Evolutionary conservation across 495 filamentous ascomycete species (phyloP), one percentile per base, ranked within the genome.

Genomic region (Daldinia decipiens): DNA sequence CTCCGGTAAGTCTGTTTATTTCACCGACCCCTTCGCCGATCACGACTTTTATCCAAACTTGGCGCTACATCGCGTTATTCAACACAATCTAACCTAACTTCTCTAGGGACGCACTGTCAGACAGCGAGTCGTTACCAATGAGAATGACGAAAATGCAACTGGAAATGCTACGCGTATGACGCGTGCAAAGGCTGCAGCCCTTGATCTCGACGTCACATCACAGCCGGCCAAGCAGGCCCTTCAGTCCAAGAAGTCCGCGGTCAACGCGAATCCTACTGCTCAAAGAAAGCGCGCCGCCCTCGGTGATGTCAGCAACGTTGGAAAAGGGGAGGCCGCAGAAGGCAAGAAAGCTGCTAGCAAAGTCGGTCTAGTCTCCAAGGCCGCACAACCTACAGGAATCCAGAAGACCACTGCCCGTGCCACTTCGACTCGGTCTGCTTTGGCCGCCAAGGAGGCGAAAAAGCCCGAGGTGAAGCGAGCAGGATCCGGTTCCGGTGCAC

Each of bases 301-400:
- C 19, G 93, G 93, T 27, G 95, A 99, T 84, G 90, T 97, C 66
- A 98, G 94, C 86, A 99, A 99, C 83, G 92, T 97, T 57, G 87
- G 87, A 62, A 97, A 97, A 81, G 83, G 79, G 24, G 92, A 94
- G 13, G 81, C 68, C 40, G 82, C 77, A 5, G 92, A 93, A 26
- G 87, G 82, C 31, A 95, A 97, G 87, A 97, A 96, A 83, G 34
- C 68, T 21, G 73, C 79, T 34, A 80, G 74, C 57, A 91, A 91
- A 78, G 76, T 79, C 19, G 90, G 88, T 52, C 80, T 92, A 21
- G 87, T 94, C 31, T 91, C 93, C 19, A 97, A 97, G 80, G 87
- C 93, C 40, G 86, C 91, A 36, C 85, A 89, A 65, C 86, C 90
- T 56, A 91, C 88, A 24, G 92, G 92, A 53, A 84, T 97, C 62